Base-by-base conservation (phyloP, 768 basidiomycete species). In the Steccherinum ochraceum region DNA sequence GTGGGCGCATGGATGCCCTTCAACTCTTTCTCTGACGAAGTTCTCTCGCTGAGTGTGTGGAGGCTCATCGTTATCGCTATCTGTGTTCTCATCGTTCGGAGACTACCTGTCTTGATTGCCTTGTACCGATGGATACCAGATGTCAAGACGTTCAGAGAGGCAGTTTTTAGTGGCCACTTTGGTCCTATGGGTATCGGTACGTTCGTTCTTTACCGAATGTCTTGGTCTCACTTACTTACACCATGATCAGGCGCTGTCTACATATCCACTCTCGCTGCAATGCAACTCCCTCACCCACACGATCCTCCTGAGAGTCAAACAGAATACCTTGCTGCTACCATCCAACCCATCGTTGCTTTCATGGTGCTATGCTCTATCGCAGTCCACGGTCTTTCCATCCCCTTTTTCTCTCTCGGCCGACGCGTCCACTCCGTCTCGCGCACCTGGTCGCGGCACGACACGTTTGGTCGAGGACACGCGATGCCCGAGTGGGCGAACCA, bases 1-100 rank as follows among this genome's bases (percentile, higher is more conserved):
- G 87, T 98, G 54, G 96, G 96, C 53, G 94, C 95, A 26, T 93
- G 94, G 85, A 94, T 94, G 80, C 96, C 96, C 1, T 98, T 99
- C 68, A 66, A 76, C 61, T 75, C 77, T 45, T 98, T 95, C 72
- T 69, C 73, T 52, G 76, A 90, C 63, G 67, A 70, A 7, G 72
- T 69, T 40, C 72, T 87, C 57, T 84, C 85, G 1, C 72, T 99
- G 45, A 79, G 74, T 40, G 83, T 89, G 10, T 92, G 93, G 89
- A 74, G 93, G 24, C 76, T 99, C 18, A 67, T 96, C 46, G 84
- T 91, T 35, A 77, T 94, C 46, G 88, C 88, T 2, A 74, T 97
- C 47, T 73, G 86, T 47, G 77, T 97, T n/a, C 72, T 99, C 46
- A 57, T 93, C 2, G 69, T 98, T 16, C 80, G 92, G 24, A 77